A percentile compares a stretch with the other conserved stretches of the same genome.
phyloP scores from a whole-genome alignment of 225 moss, liverwort and hornwort species.

The Pseudoscleropodium purum region DNA sequence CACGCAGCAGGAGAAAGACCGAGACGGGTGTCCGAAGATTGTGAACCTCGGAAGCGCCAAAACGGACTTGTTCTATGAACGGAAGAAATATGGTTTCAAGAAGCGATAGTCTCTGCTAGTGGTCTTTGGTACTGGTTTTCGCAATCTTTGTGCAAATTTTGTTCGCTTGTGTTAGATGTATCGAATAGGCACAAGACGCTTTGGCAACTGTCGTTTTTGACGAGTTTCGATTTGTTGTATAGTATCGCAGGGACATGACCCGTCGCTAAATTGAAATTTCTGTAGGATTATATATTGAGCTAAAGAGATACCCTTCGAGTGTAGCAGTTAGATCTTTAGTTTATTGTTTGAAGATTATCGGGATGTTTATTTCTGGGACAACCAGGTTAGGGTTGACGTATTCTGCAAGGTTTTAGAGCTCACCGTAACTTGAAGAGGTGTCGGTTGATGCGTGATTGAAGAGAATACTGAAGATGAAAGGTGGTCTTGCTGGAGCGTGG shows the following conservation, averaged over 20 bases:
- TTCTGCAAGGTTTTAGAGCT: neutral
- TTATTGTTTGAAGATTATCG: neutral
- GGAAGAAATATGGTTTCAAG: slow-evolving; percentile 41
- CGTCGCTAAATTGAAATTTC: neutral
- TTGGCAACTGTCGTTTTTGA: neutral
- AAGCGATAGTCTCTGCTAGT: slow-evolving; percentile 14
- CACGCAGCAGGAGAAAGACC: slow-evolving; percentile 42
- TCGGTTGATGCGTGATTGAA: neutral
- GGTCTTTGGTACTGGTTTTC: neutral
- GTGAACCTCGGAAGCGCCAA: slow-evolving; percentile 45
- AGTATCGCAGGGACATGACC: neutral
- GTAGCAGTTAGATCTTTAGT: neutral
- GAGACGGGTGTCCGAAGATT: slow-evolving; percentile 39
- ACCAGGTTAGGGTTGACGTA: neutral
- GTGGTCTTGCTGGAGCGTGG: slow-evolving; percentile 42
- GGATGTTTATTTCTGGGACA: neutral
- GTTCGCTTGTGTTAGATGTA: neutral
- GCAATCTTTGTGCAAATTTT: neutral
- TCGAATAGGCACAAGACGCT: neutral
- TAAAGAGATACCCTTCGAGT: neutral
- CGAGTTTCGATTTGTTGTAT: neutral
- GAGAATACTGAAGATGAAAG: slow-evolving; percentile 20
- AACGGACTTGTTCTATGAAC: slow-evolving; percentile 39
- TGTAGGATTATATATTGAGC: neutral
- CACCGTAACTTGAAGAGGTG: neutral